phyloP scores from a whole-genome alignment of 345 rosid species.

The Raphanus sativus region DNA sequence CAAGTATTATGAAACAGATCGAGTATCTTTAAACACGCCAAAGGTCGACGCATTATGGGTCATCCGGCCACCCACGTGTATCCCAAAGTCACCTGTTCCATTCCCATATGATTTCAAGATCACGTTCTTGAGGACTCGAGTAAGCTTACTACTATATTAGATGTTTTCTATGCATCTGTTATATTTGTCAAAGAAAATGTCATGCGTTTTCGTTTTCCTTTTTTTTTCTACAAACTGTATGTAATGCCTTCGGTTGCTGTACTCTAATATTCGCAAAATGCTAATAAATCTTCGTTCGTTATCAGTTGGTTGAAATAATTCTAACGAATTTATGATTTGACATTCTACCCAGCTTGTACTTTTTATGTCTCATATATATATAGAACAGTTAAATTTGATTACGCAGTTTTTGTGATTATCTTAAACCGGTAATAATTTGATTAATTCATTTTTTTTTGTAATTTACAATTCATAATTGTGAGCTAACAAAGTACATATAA shows the following conservation, averaged over 20 bases:
- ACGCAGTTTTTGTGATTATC: no score
- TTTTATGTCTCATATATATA: no score
- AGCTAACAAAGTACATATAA: no score
- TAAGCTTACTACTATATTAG: neutral
- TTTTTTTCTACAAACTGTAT: neutral
- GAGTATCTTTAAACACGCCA: conserved; percentile 62
- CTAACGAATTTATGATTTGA: no score
- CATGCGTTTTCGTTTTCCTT: neutral
- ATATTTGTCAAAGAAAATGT: neutral
- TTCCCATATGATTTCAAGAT: conserved; percentile 51
- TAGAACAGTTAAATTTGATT: no score
- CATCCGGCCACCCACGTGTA: conserved; percentile 80
- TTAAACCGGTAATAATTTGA: no score
- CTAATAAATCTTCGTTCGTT: neutral
- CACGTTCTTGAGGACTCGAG: neutral
- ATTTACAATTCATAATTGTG: no score
- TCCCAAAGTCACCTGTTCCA: conserved; percentile 53
- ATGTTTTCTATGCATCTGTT: neutral
- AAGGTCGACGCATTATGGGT: conserved; percentile 80
- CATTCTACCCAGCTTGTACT: no score
- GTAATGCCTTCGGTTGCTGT: neutral
- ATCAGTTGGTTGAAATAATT: no score
- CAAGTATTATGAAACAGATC: no score
- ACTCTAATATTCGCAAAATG: neutral
- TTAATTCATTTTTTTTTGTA: no score